These are phyloP conservation scores for Blastobotrys parvus DNA, from an alignment of 805 yeast genomes.

Conservation along the genomic window DNA sequence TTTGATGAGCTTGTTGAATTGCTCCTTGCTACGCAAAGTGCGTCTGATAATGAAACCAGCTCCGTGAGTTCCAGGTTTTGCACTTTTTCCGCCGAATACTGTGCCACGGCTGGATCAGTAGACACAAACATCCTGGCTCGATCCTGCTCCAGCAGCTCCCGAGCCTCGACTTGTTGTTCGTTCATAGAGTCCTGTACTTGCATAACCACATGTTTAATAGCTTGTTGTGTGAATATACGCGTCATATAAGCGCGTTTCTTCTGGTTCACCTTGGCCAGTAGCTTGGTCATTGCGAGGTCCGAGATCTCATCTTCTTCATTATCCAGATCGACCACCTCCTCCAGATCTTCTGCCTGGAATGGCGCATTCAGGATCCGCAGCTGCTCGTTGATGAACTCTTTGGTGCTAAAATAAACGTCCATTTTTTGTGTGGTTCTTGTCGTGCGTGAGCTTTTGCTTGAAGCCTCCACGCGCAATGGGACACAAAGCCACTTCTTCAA, in stretches of 20 bases:
- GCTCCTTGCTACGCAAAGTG: background rate
- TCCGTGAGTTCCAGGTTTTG: background rate
- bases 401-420: conserved; percentile 4
- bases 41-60: background rate
- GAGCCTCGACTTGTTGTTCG: background rate
- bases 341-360: background rate
- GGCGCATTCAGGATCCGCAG: conserved; percentile 4
- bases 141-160: background rate
- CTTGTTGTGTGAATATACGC: conserved; percentile 10
- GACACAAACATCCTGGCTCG: background rate
- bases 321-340: background rate
- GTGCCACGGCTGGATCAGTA: conserved; percentile 2
- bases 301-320: background rate
- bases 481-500: background rate
- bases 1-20: background rate
- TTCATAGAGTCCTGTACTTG: conserved; percentile 3
- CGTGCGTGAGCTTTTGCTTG: background rate
- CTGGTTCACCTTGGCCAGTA: conserved; percentile 2
- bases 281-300: background rate
- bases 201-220: conserved; percentile 6
- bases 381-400: conserved; percentile 6
- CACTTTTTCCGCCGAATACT: background rate
- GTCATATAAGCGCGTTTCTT: conserved; percentile 1
- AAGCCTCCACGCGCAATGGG: background rate
- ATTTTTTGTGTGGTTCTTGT: background rate